Percentiles rank a stretch among this genome's conserved stretches.
Conservation (phyloP, 306 rosid genomes). For the Fragaria nilgerrensis region DNA sequence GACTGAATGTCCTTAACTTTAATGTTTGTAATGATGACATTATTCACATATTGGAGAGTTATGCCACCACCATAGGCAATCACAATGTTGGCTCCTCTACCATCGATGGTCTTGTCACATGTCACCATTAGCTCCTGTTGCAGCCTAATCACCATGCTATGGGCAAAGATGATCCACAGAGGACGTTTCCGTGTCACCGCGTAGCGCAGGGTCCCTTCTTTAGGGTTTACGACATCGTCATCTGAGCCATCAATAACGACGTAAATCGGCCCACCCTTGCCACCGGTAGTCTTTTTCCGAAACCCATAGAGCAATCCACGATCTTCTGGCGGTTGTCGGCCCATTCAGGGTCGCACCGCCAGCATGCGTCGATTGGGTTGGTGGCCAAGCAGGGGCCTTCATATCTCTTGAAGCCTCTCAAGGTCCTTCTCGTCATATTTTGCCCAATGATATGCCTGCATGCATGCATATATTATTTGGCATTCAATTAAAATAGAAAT, state of each 20-base stretch:
- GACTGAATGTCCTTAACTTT: slow-evolving; percentile 44
- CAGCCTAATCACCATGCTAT: slow-evolving; percentile 53
- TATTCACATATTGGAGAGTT: slow-evolving; percentile 53
- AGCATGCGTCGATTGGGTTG: slow-evolving; percentile 80
- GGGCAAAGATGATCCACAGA: slow-evolving; percentile 64
- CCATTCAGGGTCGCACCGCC: slow-evolving; percentile 84
- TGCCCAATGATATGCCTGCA: slow-evolving; percentile 29
- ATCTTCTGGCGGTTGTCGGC: slow-evolving; percentile 52
- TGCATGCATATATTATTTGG: background rate
- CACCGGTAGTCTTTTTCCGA: slow-evolving; percentile 61
- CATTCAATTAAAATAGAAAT: too few relatives aligned
- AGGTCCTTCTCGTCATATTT: slow-evolving; percentile 35
- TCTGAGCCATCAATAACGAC: slow-evolving; percentile 63
- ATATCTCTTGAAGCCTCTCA: slow-evolving; percentile 10
- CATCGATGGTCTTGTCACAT: slow-evolving; percentile 71
- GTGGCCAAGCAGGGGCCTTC: slow-evolving; percentile 41
- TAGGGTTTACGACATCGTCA: slow-evolving; percentile 39
- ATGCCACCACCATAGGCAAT: slow-evolving; percentile 67
- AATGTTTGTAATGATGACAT: slow-evolving; percentile 59
- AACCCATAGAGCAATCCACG: slow-evolving; percentile 55
- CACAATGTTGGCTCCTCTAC: slow-evolving; percentile 52
- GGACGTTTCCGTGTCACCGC: slow-evolving; percentile 58
- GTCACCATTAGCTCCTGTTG: slow-evolving; percentile 57
- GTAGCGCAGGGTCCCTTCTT: slow-evolving; percentile 61
- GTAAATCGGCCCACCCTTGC: slow-evolving; percentile 54